Conservation (phyloP, 2,329 filamentous ascomycete genomes). For the Fusarium citri region DNA sequence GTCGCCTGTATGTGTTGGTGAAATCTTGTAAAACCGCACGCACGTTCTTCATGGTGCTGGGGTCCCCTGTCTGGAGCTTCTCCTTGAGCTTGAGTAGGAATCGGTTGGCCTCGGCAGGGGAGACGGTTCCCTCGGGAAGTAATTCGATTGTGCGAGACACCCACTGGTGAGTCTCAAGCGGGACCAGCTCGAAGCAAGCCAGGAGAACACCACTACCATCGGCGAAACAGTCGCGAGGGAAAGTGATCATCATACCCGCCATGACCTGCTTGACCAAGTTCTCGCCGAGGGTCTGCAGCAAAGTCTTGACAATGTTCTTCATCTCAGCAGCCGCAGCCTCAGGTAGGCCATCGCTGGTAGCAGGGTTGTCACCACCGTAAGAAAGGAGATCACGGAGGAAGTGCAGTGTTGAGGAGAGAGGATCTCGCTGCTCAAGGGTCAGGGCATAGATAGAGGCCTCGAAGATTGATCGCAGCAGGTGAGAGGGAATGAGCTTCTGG, state of each 20-base stretch:
- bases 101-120: conserved; percentile 81
- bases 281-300: conserved; percentile 78
- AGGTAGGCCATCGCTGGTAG: conserved; percentile 67
- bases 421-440: conserved; percentile 89
- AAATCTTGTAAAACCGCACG: conserved; percentile 92
- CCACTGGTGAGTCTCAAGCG: conserved; percentile 82
- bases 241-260: conserved; percentile 99
- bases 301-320: conserved; percentile 76
- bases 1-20: conserved; percentile 90
- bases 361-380: conserved; percentile 83
- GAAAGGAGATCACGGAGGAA: conserved; percentile 92
- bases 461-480: conserved; percentile 84
- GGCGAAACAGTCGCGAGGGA: conserved; percentile 93
- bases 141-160: conserved; percentile 85
- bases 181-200: conserved; percentile 87
- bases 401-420: conserved; percentile 89
- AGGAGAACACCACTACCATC: conserved; percentile 95
- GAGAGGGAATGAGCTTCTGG: conserved; percentile 81
- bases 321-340: conserved; percentile 75
- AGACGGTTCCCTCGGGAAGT: conserved; percentile 85
- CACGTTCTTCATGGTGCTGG: conserved; percentile 76
- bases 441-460: conserved; percentile 88
- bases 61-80: conserved; percentile 74
- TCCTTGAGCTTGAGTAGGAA: conserved; percentile 85
- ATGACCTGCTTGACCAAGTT: conserved; percentile 87